Conservation (phyloP, 129 eudicot genomes). For the Artemisia argyi region DNA sequence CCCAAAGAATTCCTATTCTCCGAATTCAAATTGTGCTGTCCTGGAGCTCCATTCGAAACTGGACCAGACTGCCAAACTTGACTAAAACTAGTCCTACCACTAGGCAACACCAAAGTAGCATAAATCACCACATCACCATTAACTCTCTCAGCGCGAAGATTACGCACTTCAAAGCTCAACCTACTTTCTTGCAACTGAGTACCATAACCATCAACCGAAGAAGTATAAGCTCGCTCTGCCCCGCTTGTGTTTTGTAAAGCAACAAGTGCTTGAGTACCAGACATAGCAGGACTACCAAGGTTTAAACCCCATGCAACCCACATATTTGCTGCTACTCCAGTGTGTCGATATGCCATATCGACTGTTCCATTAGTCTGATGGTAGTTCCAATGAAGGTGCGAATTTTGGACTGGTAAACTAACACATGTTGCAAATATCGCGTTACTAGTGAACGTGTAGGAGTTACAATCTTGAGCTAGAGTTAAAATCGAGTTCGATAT, state of each 20-base stretch:
- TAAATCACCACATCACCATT: constrained; percentile 53
- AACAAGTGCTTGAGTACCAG: constrained; percentile 64
- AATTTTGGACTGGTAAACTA: constrained; percentile 48
- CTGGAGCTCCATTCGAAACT: constrained; percentile 37
- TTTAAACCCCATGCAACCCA: constrained; percentile 95
- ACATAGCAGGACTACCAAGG: constrained; percentile 38
- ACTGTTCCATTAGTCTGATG: constrained; percentile 46
- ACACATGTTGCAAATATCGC: constrained; percentile 41
- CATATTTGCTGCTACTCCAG: constrained; percentile 37
- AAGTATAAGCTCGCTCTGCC: constrained; percentile 42
- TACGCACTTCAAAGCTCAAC: constrained; percentile 62
- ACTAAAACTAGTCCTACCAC: constrained; percentile 48
- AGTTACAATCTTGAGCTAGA: constrained; percentile 49
- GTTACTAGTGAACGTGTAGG: constrained; percentile 43
- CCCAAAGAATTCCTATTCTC: constrained; percentile 47
- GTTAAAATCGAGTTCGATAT: constrained; percentile 27
- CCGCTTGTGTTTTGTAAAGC: constrained; percentile 55
- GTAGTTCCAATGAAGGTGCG: constrained; percentile 76
- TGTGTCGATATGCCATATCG: constrained; percentile 67
- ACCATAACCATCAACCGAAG: constrained; percentile 25
- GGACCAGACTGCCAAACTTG: constrained; percentile 91
- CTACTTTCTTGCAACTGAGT: constrained; percentile 26
- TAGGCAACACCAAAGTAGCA: constrained; percentile 63
- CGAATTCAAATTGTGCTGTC: constrained; percentile 29
- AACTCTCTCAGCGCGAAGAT: constrained; percentile 35